Conservation (phyloP, 139 green algal genomes). For the Diplosphaera chodatii region DNA sequence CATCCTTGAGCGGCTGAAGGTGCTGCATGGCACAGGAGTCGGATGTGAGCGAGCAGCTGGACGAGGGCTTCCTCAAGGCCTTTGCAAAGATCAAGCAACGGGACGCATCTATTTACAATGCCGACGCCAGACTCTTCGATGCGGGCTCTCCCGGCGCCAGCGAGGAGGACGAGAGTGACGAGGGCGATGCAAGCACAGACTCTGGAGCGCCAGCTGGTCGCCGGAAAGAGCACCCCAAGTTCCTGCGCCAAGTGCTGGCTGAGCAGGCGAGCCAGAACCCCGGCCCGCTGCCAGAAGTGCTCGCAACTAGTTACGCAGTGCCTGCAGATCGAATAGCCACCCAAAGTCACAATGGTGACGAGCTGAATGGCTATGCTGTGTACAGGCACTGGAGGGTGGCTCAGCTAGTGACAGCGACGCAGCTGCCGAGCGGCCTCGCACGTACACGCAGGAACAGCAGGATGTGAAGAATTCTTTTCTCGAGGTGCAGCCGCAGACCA, state of each 20-base stretch:
- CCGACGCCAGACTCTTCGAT: constrained; percentile 56
- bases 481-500: background rate
- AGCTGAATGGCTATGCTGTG: too few species aligned
- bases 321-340: too few species aligned
- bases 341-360: too few species aligned
- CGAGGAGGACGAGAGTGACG: background rate
- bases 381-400: constrained; percentile 56
- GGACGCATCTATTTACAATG: constrained; percentile 70
- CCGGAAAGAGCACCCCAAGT: constrained; percentile 57
- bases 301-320: too few species aligned
- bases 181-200: background rate
- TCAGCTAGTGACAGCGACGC: constrained; percentile 17
- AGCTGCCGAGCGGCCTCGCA: constrained; percentile 7
- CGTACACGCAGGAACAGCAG: constrained; percentile 74
- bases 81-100: constrained; percentile 60
- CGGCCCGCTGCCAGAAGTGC: background rate
- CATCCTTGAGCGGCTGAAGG: too few species aligned
- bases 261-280: constrained; percentile 39
- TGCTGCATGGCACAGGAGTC: too few species aligned
- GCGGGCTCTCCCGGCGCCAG: constrained; percentile 11
- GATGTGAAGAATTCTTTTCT: constrained; percentile 63
- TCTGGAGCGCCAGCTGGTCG: constrained; percentile 7
- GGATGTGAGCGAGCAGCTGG: background rate
- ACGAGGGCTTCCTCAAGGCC: constrained; percentile 57
- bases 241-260: constrained; percentile 74